Evolutionary conservation across 2,329 filamentous ascomycete species (phyloP), one percentile per base, ranked within the genome.

Genomic region (Clarireedia monteithiana): DNA sequence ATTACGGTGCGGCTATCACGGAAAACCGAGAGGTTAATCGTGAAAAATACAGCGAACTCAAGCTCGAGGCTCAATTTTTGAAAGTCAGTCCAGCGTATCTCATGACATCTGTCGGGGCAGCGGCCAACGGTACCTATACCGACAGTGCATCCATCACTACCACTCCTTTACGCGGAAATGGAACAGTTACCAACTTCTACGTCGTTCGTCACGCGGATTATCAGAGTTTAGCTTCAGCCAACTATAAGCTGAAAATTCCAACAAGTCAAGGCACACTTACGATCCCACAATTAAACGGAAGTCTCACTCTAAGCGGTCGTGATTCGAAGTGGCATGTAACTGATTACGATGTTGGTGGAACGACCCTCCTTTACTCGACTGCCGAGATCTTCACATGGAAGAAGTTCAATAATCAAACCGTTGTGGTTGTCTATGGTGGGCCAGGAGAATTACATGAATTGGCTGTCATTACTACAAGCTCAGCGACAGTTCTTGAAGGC

Each of bases 21-120:
- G 89, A 94, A 66, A 83, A 88, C 44, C 78, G 88, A 24, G 78
- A 78, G 1, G 74, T 92, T 3, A 72, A 77, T 27, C 79, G 87
- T 2, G 86, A 91, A 66, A 92, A 92, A 68, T 92, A 90, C 68
- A 85, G 83, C 44, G 88, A 94, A 68, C 74, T 88, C 26, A 94
- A 92, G 66, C 78, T 92, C 1, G 74, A 89, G 60, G 86, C 81
- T 26, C 86, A 89, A 62, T 92, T 92, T 69, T 69, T 89, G 52
- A 85, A 85, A 62, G 85, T 83, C 0, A 88, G 86, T 0, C 85
- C 86, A 0, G 81, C 79, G 0, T 91, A 89, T 63, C 71, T 90
- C 17, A 79, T 79, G 2, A 79, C 83, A 0, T 75, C 73, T 0
- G 78, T 83, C 1, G 77, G 77, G 10, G 73, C 75, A 62, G 67